These are phyloP conservation scores for Zelonia costaricensis DNA, from an alignment of 208 protist genomes.

Conservation along the genomic window DNA sequence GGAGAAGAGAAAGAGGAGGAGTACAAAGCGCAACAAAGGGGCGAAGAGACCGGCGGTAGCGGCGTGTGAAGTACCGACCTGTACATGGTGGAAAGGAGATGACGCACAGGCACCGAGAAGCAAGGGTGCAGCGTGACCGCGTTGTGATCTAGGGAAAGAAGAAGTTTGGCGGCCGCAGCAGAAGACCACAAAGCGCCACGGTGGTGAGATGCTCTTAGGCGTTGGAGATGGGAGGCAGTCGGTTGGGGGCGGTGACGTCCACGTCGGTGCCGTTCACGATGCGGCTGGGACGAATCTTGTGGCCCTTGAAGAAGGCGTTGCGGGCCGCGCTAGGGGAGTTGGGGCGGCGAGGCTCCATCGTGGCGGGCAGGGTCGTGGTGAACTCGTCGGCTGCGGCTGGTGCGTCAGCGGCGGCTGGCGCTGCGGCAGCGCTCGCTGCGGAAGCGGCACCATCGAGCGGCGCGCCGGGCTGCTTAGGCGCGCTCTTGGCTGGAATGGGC, in stretches of 20 bases:
- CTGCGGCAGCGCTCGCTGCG: not conserved
- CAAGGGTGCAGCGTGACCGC: no score
- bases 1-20: no score
- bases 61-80: not conserved
- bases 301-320: constrained; percentile 8
- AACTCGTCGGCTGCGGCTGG: not conserved
- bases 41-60: not conserved
- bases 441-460: not conserved
- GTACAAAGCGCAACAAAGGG: not conserved
- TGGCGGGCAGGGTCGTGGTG: constrained; percentile 4
- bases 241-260: not conserved
- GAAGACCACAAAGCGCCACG: not conserved
- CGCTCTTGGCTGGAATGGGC: not conserved
- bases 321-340: not conserved
- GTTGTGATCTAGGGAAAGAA: constrained; percentile 11
- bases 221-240: constrained; percentile 19
- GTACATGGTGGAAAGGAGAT: no score
- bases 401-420: constrained; percentile 1
- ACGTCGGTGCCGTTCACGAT: constrained; percentile 9
- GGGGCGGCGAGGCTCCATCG: constrained; percentile 16
- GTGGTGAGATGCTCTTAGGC: not conserved
- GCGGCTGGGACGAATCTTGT: constrained; percentile 4
- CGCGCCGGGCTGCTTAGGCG: not conserved
- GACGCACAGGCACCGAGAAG: no score
- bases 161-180: no score